phyloP scores from a whole-genome alignment of 805 yeast genomes.

The Barnettozyma siamensis region DNA sequence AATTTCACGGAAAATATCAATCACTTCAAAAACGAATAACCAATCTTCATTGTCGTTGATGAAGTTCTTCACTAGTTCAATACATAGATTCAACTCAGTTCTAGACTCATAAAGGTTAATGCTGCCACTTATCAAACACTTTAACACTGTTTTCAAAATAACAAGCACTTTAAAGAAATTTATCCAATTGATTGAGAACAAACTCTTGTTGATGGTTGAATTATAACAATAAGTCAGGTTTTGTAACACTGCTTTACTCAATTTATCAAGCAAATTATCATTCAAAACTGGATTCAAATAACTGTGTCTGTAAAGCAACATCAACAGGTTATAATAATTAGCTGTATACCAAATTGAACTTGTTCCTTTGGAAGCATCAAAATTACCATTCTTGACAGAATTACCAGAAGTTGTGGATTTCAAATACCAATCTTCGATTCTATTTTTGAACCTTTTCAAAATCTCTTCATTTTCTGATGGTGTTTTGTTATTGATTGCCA shows the following conservation, averaged over 20 bases:
- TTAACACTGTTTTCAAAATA: slow-evolving; percentile 41
- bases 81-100: slow-evolving; percentile 43
- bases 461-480: slow-evolving; percentile 8
- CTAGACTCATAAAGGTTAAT: slow-evolving; percentile 42
- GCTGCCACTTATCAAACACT: slow-evolving; percentile 42
- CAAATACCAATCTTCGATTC: slow-evolving; percentile 33
- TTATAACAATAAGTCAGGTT: slow-evolving; percentile 41
- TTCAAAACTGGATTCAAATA: slow-evolving; percentile 41
- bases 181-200: slow-evolving; percentile 45
- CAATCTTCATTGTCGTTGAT: slow-evolving; percentile 34
- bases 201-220: slow-evolving; percentile 33
- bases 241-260: slow-evolving; percentile 41
- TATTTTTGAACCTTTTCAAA: slow-evolving; percentile 12
- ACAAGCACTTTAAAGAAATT: slow-evolving; percentile 43
- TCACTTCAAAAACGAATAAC: slow-evolving; percentile 42
- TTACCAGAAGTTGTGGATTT: slow-evolving; percentile 15
- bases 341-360: slow-evolving; percentile 30
- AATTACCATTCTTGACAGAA: not conserved
- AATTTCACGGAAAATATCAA: slow-evolving; percentile 41
- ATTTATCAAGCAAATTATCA: slow-evolving; percentile 31
- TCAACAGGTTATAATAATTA: slow-evolving; percentile 42
- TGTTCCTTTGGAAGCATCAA: not conserved
- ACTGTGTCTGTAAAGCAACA: slow-evolving; percentile 45
- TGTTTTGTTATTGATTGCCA: slow-evolving; percentile 29
- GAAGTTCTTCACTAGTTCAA: slow-evolving; percentile 42